Percentiles rank a stretch among this genome's conserved stretches.
These are phyloP conservation scores for Macadamia integrifolia DNA, from an alignment of 164 flowering plant genomes.

Conservation along the genomic window DNA sequence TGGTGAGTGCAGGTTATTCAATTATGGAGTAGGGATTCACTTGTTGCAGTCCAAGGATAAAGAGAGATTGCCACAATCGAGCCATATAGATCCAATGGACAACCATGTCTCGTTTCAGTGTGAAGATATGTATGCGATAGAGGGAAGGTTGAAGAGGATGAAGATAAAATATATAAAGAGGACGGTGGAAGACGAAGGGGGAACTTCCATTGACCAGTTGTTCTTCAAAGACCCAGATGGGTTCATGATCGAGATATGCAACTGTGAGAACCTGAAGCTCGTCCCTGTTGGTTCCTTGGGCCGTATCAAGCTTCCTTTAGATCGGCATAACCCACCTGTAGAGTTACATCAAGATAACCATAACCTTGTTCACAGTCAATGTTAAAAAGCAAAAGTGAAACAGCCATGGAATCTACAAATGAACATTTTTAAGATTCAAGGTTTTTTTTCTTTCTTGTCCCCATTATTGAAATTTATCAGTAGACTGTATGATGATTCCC, in stretches of 20 bases:
- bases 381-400: background rate
- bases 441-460: no score
- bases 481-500: no score
- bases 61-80: conserved; percentile 24
- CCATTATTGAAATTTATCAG: no score
- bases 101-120: conserved; percentile 62
- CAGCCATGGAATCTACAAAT: no score
- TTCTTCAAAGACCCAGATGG: conserved; percentile 68
- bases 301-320: conserved; percentile 39
- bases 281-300: conserved; percentile 37
- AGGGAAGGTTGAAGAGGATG: conserved; percentile 34
- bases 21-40: conserved; percentile 62
- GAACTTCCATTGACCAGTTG: conserved; percentile 40
- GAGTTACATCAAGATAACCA: background rate
- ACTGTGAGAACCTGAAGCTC: conserved; percentile 64
- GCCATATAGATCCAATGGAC: conserved; percentile 60
- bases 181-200: conserved; percentile 37
- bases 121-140: conserved; percentile 47
- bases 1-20: conserved; percentile 38
- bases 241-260: conserved; percentile 73
- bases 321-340: conserved; percentile 47
- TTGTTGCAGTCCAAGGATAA: conserved; percentile 40
- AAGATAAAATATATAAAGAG: conserved; percentile 42
- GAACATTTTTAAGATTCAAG: no score
- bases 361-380: background rate